Evolutionary conservation across 441 rosid genomes (phyloP).

Genomic region (Breynia disticha): DNA sequence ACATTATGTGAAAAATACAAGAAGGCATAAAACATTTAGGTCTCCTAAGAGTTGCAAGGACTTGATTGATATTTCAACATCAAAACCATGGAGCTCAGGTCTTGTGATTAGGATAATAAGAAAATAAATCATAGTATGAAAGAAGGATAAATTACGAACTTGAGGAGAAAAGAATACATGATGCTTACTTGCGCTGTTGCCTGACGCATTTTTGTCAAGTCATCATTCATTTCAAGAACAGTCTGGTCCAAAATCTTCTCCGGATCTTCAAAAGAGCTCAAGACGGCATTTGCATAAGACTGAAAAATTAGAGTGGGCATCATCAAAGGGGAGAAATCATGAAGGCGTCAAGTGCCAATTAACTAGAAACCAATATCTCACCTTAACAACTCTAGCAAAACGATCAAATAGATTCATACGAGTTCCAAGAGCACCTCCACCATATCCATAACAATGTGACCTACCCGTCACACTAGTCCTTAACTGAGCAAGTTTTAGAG

Average conservation of each 20-base stretch:
- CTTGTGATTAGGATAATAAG: too few relatives aligned
- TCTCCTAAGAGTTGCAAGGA: too few relatives aligned
- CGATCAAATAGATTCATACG: slow-evolving; percentile 87
- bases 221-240: slow-evolving; percentile 95
- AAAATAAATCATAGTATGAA: too few relatives aligned
- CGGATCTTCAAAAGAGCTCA: slow-evolving; percentile 88
- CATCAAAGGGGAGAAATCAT: neutral
- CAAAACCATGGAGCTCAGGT: too few relatives aligned
- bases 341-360: neutral
- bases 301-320: slow-evolving; percentile 19
- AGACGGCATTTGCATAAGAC: slow-evolving; percentile 92
- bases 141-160: too few relatives aligned
- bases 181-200: slow-evolving; percentile 88
- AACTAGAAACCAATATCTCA: slow-evolving; percentile 17
- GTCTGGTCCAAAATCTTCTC: slow-evolving; percentile 94
- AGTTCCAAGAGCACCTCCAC: slow-evolving; percentile 48
- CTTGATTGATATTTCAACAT: too few relatives aligned
- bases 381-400: slow-evolving; percentile 89
- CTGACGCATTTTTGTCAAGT: slow-evolving; percentile 96
- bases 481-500: slow-evolving; percentile 28
- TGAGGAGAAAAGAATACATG: neutral
- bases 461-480: slow-evolving; percentile 22
- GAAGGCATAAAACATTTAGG: neutral
- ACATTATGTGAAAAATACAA: neutral
- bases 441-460: slow-evolving; percentile 30